A percentile compares a stretch with the other conserved stretches of the same genome.
Evolutionary conservation across 768 basidiomycete species (phyloP).

Genomic region (Termitomyces titanicus): DNA sequence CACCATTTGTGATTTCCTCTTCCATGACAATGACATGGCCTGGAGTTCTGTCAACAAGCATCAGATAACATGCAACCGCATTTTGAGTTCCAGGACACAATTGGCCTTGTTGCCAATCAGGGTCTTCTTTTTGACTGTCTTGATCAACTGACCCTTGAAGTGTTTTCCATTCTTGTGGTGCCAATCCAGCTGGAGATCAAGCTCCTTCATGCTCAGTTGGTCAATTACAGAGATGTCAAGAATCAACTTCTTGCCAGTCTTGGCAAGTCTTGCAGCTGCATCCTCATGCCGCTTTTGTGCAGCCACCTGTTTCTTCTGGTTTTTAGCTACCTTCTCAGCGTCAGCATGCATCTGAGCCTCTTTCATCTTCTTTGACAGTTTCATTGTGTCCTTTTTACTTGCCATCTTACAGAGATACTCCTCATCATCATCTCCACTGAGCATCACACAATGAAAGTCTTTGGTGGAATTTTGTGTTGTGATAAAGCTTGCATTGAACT

Average conservation of each 20-base stretch:
- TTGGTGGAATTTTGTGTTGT: conserved; percentile 4
- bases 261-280: neutral
- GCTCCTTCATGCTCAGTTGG: neutral
- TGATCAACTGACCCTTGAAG: neutral
- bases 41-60: too few relatives aligned
- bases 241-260: neutral
- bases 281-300: neutral
- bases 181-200: conserved; percentile 1
- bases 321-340: neutral
- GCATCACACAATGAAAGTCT: neutral
- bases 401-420: neutral
- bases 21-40: too few relatives aligned
- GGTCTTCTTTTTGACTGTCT: neutral
- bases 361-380: neutral
- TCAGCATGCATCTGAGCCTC: conserved; percentile 1
- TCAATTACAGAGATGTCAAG: neutral
- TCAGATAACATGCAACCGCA: too few relatives aligned
- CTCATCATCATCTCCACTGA: neutral
- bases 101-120: neutral
- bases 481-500: conserved; percentile 11
- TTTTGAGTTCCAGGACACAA: too few relatives aligned
- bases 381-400: neutral
- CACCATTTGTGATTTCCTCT: too few relatives aligned
- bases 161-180: neutral
- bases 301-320: neutral